These are phyloP conservation scores for Aspergillus fructus DNA, from an alignment of 2,329 filamentous ascomycete species.

Conservation along the genomic window DNA sequence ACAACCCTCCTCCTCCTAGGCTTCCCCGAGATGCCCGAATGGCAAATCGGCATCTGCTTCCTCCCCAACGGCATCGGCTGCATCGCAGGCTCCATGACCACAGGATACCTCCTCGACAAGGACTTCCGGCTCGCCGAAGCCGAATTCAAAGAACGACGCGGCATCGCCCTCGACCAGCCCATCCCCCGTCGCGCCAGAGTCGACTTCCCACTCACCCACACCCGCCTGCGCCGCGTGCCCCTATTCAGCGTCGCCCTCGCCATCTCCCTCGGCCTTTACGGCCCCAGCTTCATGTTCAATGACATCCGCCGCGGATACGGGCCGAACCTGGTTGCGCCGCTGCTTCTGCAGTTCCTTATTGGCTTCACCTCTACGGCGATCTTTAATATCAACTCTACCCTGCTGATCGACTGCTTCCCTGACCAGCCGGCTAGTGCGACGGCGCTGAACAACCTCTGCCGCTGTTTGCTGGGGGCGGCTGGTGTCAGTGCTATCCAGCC, in stretches of 20 bases:
- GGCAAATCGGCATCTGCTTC: constrained; percentile 44
- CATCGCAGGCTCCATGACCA: constrained; percentile 13
- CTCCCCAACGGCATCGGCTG: constrained; percentile 41
- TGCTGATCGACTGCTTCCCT: constrained; percentile 40
- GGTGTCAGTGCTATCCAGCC: constrained; percentile 33
- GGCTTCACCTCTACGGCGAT: constrained; percentile 35
- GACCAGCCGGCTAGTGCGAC: constrained; percentile 35
- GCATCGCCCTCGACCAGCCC: background rate
- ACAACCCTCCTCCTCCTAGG: constrained; percentile 40
- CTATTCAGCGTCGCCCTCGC: constrained; percentile 8
- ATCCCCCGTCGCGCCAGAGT: background rate
- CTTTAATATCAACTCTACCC: constrained; percentile 36
- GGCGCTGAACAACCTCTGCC: constrained; percentile 38
- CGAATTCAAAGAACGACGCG: background rate
- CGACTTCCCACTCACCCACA: constrained; percentile 4
- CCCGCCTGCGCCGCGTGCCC: constrained; percentile 10
- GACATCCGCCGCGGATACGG: constrained; percentile 6
- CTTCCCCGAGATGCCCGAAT: constrained; percentile 31
- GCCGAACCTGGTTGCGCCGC: constrained; percentile 33
- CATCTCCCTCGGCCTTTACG: constrained; percentile 30
- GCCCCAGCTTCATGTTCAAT: constrained; percentile 28
- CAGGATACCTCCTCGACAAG: constrained; percentile 16
- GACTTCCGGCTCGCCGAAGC: constrained; percentile 4
- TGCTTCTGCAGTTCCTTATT: constrained; percentile 42
- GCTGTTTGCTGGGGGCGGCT: constrained; percentile 37